Evolutionary conservation across 1,284 basidiomycete species (phyloP).

Genomic region (Fomitopsis pinicola): DNA sequence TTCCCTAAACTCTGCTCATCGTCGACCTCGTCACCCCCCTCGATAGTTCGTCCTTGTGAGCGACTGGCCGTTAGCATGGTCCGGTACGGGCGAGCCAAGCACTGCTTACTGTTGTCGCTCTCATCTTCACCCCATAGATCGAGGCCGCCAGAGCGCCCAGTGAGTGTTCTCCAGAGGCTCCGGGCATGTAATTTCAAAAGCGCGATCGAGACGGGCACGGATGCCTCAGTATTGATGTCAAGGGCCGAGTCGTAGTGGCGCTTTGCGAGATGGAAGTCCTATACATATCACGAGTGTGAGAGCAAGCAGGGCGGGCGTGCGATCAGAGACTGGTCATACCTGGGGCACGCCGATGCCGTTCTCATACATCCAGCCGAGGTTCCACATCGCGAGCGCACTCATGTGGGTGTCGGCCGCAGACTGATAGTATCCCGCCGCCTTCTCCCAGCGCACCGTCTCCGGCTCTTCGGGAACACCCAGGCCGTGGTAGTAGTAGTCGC

Average conservation of each 20-base stretch:
- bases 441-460: slow-evolving; percentile 65
- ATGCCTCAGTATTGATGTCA: slow-evolving; percentile 85
- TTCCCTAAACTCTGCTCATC: slow-evolving; percentile 8
- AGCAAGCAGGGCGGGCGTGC: neutral
- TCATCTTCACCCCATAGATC: slow-evolving; percentile 58
- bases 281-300: neutral
- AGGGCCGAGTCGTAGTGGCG: slow-evolving; percentile 90
- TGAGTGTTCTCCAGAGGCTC: slow-evolving; percentile 80
- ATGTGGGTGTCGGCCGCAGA: slow-evolving; percentile 87
- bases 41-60: slow-evolving; percentile 18
- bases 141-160: slow-evolving; percentile 63
- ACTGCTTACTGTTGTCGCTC: slow-evolving; percentile 31
- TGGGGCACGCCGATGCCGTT: slow-evolving; percentile 89
- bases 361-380: slow-evolving; percentile 99
- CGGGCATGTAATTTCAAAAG: slow-evolving; percentile 80
- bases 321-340: slow-evolving; percentile 34
- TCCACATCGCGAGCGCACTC: slow-evolving; percentile 97
- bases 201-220: slow-evolving; percentile 82
- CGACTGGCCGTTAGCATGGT: neutral
- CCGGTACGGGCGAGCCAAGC: neutral
- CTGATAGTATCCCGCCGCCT: slow-evolving; percentile 92
- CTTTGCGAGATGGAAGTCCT: slow-evolving; percentile 97
- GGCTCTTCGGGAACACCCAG: slow-evolving; percentile 69
- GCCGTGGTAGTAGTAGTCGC: slow-evolving; percentile 93
- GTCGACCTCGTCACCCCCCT: slow-evolving; percentile 15